Conservation (phyloP, 345 rosid species). For the Brassica cretica region DNA sequence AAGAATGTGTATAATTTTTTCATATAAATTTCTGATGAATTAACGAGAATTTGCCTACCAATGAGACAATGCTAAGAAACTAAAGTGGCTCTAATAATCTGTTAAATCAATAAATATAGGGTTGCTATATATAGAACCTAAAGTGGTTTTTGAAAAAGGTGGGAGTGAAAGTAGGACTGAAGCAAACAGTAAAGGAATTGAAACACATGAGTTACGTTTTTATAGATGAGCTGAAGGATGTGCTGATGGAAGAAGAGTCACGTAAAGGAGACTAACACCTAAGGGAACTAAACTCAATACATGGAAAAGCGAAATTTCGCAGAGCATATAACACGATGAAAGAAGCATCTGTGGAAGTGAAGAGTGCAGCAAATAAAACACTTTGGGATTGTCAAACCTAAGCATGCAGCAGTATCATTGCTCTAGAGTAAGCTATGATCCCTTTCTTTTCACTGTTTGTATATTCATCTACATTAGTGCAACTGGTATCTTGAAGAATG, state of each 20-base stretch:
- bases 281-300: background rate
- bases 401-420: slow-evolving; percentile 30
- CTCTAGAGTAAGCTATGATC: slow-evolving; percentile 26
- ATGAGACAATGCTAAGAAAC: slow-evolving; percentile 33
- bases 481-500: slow-evolving; percentile 27
- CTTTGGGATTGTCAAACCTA: slow-evolving; percentile 30
- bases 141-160: background rate
- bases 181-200: slow-evolving; percentile 22
- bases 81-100: background rate
- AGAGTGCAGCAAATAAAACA: slow-evolving; percentile 24
- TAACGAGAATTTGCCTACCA: slow-evolving; percentile 33
- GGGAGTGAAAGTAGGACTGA: slow-evolving; percentile 11
- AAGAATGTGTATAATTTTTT: slow-evolving; percentile 11
- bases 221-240: slow-evolving; percentile 3
- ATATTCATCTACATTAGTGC: slow-evolving; percentile 20
- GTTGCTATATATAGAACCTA: slow-evolving; percentile 15
- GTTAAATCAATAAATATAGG: too few species aligned
- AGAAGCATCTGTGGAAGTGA: slow-evolving; percentile 26
- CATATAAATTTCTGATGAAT: slow-evolving; percentile 11
- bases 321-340: slow-evolving; percentile 12
- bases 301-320: background rate
- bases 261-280: slow-evolving; percentile 9
- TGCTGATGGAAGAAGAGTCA: slow-evolving; percentile 16
- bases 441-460: slow-evolving; percentile 1
- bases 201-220: slow-evolving; percentile 10